phyloP scores from a whole-genome alignment of 2,329 filamentous ascomycete species.

The Gnomoniopsis sp. region DNA sequence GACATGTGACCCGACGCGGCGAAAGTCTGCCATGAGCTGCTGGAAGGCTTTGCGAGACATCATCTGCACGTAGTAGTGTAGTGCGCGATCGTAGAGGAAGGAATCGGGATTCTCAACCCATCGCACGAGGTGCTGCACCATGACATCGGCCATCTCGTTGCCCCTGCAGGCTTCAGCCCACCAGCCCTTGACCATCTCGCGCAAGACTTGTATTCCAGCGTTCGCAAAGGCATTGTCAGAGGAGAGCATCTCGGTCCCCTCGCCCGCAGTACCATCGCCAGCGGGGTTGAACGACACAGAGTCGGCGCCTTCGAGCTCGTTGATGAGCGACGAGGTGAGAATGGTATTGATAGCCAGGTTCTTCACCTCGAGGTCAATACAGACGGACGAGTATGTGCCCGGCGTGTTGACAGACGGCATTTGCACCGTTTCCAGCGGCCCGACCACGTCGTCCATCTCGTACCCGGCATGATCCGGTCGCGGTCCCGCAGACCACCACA shows the following conservation, averaged over 20 bases:
- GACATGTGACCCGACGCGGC: slow-evolving; percentile 89
- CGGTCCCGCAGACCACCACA: slow-evolving; percentile 92
- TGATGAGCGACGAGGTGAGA: slow-evolving; percentile 91
- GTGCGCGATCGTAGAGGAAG: slow-evolving; percentile 88
- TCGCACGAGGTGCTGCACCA: slow-evolving; percentile 94
- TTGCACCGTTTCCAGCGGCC: slow-evolving; percentile 77
- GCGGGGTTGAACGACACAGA: slow-evolving; percentile 82
- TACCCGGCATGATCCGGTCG: slow-evolving; percentile 94
- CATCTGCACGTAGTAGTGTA: slow-evolving; percentile 98
- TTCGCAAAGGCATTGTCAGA: slow-evolving; percentile 92
- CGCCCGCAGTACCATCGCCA: slow-evolving; percentile 56
- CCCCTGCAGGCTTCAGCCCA: slow-evolving; percentile 91
- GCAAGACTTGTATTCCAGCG: slow-evolving; percentile 82
- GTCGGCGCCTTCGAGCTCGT: slow-evolving; percentile 88
- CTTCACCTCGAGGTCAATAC: slow-evolving; percentile 88
- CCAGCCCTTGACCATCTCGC: slow-evolving; percentile 99
- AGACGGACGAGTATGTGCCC: slow-evolving; percentile 92
- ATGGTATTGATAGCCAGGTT: slow-evolving; percentile 98
- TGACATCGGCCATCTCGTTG: slow-evolving; percentile 91
- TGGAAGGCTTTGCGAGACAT: slow-evolving; percentile 97
- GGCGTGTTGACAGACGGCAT: slow-evolving; percentile 94
- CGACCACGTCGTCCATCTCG: slow-evolving; percentile 85
- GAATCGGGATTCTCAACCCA: slow-evolving; percentile 95
- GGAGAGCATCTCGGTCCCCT: slow-evolving; percentile 68
- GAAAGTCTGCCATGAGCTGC: slow-evolving; percentile 95